Percentiles rank a stretch among this genome's conserved stretches.
Conservation (phyloP, 192 early-diverging fungal species). For the Umbelopsis vinacea region DNA sequence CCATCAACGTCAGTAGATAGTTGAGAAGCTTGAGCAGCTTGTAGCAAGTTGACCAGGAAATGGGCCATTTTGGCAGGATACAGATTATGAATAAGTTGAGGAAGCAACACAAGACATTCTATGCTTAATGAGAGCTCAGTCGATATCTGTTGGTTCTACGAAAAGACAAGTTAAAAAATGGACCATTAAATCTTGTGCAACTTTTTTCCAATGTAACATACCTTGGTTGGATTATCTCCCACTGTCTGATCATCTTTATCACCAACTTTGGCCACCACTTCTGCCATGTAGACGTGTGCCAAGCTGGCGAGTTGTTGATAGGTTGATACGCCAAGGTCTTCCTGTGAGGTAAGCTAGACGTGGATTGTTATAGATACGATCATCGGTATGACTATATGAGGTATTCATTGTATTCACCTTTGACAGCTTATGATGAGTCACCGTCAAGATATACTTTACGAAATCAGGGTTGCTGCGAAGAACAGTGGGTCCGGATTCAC, state of each 20-base stretch:
- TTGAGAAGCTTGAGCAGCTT: conserved; percentile 15
- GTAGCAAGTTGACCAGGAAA: conserved; percentile 6
- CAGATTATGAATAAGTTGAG: not conserved
- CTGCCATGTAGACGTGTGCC: conserved; percentile 10
- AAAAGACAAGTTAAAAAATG: no score
- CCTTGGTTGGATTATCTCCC: conserved; percentile 3
- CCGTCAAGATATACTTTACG: conserved; percentile 50
- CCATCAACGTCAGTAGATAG: not conserved
- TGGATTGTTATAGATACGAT: not conserved
- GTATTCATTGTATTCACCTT: conserved; percentile 28
- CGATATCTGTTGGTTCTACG: not conserved
- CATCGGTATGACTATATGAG: not conserved
- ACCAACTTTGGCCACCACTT: not conserved
- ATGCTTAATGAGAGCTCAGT: not conserved
- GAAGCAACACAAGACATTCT: conserved; percentile 8
- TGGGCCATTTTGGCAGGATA: not conserved
- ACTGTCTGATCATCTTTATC: conserved; percentile 5
- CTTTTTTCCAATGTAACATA: no score
- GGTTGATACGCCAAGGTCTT: not conserved
- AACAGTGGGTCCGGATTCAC: conserved; percentile 3
- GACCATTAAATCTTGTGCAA: no score
- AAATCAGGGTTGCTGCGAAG: conserved; percentile 49
- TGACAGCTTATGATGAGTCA: conserved; percentile 37
- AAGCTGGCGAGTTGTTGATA: not conserved
- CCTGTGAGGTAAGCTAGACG: not conserved